Conservation (phyloP, 352 stramenopile species). For the Pythium biforme region DNA sequence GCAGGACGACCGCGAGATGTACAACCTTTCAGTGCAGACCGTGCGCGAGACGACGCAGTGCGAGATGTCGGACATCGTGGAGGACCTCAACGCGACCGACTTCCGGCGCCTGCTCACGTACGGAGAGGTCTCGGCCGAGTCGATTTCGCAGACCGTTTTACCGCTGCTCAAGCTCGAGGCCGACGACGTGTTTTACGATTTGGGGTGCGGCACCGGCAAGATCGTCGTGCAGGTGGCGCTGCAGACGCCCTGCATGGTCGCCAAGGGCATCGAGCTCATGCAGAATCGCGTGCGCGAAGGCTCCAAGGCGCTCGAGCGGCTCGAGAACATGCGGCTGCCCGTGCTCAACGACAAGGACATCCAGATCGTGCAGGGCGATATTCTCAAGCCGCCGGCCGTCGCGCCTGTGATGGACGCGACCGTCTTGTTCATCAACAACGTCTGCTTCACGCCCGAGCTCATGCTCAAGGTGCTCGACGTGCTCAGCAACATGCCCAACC, state of each 20-base stretch:
- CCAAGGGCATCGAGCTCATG: conserved; percentile 85
- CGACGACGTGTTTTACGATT: conserved; percentile 81
- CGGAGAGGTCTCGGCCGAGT: conserved; percentile 73
- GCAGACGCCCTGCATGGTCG: conserved; percentile 60
- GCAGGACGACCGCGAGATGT: conserved; percentile 76
- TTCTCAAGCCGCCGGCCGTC: conserved; percentile 53
- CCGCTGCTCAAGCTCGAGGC: conserved; percentile 60
- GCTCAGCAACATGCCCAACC: conserved; percentile 55
- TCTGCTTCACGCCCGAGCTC: conserved; percentile 73
- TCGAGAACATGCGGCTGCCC: conserved; percentile 37
- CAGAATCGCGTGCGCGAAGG: conserved; percentile 75
- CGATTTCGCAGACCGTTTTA: conserved; percentile 59
- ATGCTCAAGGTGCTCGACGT: conserved; percentile 74
- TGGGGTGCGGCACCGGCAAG: conserved; percentile 80
- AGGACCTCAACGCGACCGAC: conserved; percentile 60
- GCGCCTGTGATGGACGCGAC: conserved; percentile 69
- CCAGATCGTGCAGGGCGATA: conserved; percentile 70
- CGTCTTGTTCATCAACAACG: conserved; percentile 88
- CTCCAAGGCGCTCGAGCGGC: conserved; percentile 46
- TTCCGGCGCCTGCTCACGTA: conserved; percentile 80
- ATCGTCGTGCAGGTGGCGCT: conserved; percentile 75
- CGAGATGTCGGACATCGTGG: conserved; percentile 62
- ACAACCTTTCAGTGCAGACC: conserved; percentile 58
- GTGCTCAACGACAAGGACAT: conserved; percentile 55
- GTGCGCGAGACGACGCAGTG: conserved; percentile 66